phyloP scores from a whole-genome alignment of 202 grass and related monocot genomes.

The Schoenoplectus tabernaemontani region DNA sequence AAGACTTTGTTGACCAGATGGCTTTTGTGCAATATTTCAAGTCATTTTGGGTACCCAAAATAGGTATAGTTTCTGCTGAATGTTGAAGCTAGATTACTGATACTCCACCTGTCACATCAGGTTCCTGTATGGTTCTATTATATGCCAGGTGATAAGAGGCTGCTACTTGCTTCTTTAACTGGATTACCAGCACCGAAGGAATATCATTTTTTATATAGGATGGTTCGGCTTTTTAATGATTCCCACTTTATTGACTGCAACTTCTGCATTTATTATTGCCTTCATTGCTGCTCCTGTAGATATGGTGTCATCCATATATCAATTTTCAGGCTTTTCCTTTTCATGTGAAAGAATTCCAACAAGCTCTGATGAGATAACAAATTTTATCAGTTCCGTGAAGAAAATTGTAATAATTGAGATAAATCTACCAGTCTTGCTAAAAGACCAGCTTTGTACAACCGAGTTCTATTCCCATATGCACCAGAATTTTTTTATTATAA shows the following conservation, averaged over 20 bases:
- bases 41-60: slow-evolving; percentile 90
- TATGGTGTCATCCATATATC: neutral
- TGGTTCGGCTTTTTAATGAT: no score
- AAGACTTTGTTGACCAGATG: slow-evolving; percentile 88
- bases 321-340: neutral
- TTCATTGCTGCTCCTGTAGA: no score
- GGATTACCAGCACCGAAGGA: no score
- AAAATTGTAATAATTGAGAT: neutral
- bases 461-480: neutral
- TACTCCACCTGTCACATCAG: neutral
- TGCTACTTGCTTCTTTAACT: no score
- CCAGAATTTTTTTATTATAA: neutral
- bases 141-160: neutral
- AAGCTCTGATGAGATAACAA: neutral
- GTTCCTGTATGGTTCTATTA: neutral
- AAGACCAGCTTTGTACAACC: neutral
- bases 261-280: no score
- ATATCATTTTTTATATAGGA: no score
- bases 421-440: neutral
- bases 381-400: neutral
- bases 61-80: slow-evolving; percentile 35
- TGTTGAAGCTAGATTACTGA: neutral
- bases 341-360: slow-evolving; percentile 19
- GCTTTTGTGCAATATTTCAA: slow-evolving; percentile 81
- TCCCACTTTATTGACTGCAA: no score